Evolutionary conservation across 495 filamentous ascomycete genomes (phyloP), one percentile per base, ranked within the genome.

Genomic region (Penicillium odoratum): DNA sequence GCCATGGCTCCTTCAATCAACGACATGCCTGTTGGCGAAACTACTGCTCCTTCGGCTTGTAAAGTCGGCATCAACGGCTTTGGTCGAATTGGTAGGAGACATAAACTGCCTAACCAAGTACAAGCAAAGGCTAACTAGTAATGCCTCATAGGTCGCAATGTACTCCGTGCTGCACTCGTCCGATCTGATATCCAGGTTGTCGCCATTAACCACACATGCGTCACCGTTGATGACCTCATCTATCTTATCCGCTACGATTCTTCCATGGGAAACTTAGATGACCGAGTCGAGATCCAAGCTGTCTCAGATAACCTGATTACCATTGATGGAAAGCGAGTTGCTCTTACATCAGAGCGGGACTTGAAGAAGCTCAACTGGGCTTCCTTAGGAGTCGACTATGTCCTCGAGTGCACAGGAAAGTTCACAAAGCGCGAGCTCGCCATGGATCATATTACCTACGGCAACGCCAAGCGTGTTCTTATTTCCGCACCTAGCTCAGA

Each of bases 211-310:
- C 70, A 73, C 61, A 73, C 70, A 38, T 73, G 70, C 36, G 53
- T 42, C 43, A 60, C 66, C 6, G 67, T 73, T 6, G 60, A 71
- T 59, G 70, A 73, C 60, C 67, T 73, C 28, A 61, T 71, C 63
- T 70, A 73, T 61, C 70, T 73, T 10, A 69, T 73, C 61, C 70
- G 69, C 53, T 73, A 73, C 44, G 76, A 73, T 47, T 70, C 68
- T 11, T 70, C 62, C 6, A 73, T 73, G 70, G 70, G 70, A 7
- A 47, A 61, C 26, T 60, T 73, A 5, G 59, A 69, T 29, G 65
- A 66, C 15, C 48, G 59, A 31, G 67, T 64, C 55, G 54, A 63
- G 25, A 69, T 73, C 46, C 55, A 69, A 34, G 51, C 59, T 21
- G 36, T 68, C 51, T 69, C 69, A 10, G 75, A 65, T 36, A 62